Evolutionary conservation across 106 monocot species (phyloP), one percentile per base, ranked within the genome.

Genomic region (Narthecium ossifragum): DNA sequence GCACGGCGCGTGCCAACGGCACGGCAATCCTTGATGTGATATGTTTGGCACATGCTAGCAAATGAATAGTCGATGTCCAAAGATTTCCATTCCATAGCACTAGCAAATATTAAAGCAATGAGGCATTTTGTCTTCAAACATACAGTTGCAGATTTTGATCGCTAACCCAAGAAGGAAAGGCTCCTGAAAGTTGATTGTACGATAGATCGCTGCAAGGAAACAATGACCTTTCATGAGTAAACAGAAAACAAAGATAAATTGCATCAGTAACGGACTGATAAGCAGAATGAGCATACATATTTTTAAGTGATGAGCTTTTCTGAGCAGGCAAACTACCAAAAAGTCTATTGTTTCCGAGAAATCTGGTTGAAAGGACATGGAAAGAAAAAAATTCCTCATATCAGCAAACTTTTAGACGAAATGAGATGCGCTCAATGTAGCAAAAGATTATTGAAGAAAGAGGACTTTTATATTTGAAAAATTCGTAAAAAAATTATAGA

Each of bases 331-430:
- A 71, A 54, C 48, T 67, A 25, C 86, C 94, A 40, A 75, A 71
- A 58, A 94, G 26, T 39, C 73, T 83, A 57, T 89, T 94, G 59
- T 89, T 89, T 31, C 94, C 94, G 41, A 96, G 78, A 53, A 90
- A 90, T 74, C 96, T 96, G 78, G 10, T 23, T 22, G 23, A 40
- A 26, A 32, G 62, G 29, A 15, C 30, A 66, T 25, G 31, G 53
- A 34, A 37, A 72, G 11, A 53, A 62, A 45, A 18, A 33, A 0
- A n/a, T n/a, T n/a, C n/a, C 43, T 43, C 43, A 43, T 13, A 10
- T 43, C 4, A 18, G 36, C 7, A 37, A 37, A 6, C 5, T 37
- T 5, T 37, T 6, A 11, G 36, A 37, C 7, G 36, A 4, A 43
- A 43, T 6, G 18, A 13, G 17, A 39, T 43, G 43, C 0, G 5